These are phyloP conservation scores for Cinnamomum micranthum DNA, from an alignment of 164 flowering plant genomes.

Conservation along the genomic window DNA sequence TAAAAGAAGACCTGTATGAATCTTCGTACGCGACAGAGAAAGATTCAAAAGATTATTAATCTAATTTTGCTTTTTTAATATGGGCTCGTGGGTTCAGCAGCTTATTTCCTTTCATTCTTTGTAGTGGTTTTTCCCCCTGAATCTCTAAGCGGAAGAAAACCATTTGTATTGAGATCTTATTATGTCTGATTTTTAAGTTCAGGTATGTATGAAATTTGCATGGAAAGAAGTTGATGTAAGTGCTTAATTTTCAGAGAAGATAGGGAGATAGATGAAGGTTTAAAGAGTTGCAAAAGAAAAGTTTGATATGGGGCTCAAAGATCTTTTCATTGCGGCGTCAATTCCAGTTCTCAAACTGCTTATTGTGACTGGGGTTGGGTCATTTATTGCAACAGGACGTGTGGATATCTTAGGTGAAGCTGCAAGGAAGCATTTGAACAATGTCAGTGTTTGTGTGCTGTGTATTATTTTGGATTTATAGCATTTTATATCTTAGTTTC, in stretches of 20 bases:
- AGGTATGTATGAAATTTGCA: neutral
- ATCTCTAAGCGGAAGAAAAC: no score
- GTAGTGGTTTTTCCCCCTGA: no score
- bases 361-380: conserved; percentile 49
- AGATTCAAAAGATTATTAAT: no score
- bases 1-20: no score
- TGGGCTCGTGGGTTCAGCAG: no score
- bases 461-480: no score
- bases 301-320: conserved; percentile 32
- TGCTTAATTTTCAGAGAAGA: neutral
- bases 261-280: neutral
- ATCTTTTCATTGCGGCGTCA: conserved; percentile 37
- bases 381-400: conserved; percentile 38
- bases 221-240: neutral
- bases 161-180: no score
- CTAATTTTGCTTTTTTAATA: no score
- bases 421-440: conserved; percentile 48
- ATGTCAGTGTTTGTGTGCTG: conserved; percentile 23
- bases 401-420: conserved; percentile 37
- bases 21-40: no score
- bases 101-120: no score
- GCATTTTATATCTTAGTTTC: no score
- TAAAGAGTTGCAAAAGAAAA: neutral
- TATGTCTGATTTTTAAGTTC: neutral
- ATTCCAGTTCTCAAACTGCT: conserved; percentile 50